These are phyloP conservation scores for Datisca glomerata DNA, from an alignment of 306 rosid species.

Conservation along the genomic window DNA sequence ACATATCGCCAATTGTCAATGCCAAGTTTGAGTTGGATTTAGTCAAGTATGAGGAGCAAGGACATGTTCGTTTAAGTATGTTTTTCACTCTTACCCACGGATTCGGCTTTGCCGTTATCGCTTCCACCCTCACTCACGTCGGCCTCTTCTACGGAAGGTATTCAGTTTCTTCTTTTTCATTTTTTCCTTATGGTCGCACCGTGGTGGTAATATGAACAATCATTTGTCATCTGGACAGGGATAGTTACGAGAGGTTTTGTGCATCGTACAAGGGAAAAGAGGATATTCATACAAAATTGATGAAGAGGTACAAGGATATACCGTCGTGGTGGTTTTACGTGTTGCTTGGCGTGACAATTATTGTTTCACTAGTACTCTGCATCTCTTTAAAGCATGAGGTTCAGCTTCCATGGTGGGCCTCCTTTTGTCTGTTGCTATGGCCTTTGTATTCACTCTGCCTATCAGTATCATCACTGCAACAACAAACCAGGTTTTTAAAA, in stretches of 20 bases:
- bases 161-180: not conserved
- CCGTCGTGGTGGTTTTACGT: constrained; percentile 82
- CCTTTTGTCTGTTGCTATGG: constrained; percentile 48
- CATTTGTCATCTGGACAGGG: constrained; percentile 32
- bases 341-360: constrained; percentile 32
- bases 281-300: constrained; percentile 69
- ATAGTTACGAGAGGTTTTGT: constrained; percentile 49
- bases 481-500: constrained; percentile 94
- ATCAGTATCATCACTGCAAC: constrained; percentile 85
- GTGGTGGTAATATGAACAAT: not conserved
- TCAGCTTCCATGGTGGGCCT: constrained; percentile 96
- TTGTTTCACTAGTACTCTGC: constrained; percentile 53
- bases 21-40: constrained; percentile 43
- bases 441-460: constrained; percentile 69
- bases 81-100: constrained; percentile 62
- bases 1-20: constrained; percentile 52
- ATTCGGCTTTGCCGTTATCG: constrained; percentile 70
- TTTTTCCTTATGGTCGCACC: not conserved
- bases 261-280: constrained; percentile 51
- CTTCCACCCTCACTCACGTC: constrained; percentile 67
- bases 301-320: constrained; percentile 68
- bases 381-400: constrained; percentile 52
- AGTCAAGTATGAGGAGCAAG: constrained; percentile 36
- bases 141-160: constrained; percentile 71
- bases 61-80: constrained; percentile 47